Conservation (phyloP, 176 grass and related monocot genomes). For the Triticum urartu region DNA sequence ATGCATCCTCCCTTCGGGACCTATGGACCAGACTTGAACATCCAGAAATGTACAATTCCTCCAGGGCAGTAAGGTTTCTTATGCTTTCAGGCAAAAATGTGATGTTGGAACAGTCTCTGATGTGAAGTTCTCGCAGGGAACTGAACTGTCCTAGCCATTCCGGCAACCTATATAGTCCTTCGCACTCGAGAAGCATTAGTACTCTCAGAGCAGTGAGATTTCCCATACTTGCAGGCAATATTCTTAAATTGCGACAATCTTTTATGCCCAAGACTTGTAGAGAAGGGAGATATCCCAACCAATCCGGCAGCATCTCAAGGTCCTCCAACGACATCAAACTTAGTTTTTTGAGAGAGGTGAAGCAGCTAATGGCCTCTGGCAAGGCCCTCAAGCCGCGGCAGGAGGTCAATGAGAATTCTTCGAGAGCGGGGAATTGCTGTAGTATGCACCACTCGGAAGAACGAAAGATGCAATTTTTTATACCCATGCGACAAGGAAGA, state of each 20-base stretch:
- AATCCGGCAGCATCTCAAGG: neutral
- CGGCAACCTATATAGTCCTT: neutral
- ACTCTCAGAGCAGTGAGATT: neutral
- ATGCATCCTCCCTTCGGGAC: neutral
- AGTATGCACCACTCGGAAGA: neutral
- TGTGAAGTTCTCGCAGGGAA: neutral
- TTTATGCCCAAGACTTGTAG: neutral
- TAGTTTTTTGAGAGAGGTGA: neutral
- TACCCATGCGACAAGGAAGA: neutral
- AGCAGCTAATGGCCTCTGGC: too few species aligned
- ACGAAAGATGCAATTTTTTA: neutral
- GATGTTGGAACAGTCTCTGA: neutral
- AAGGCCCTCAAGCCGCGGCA: too few species aligned
- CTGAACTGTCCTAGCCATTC: neutral
- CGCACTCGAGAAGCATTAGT: neutral
- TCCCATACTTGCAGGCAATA: neutral
- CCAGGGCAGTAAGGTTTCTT: neutral
- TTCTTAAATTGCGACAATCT: neutral
- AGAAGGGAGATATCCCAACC: neutral
- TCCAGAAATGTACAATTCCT: accelerated
- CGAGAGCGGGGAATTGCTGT: neutral
- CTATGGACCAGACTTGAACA: neutral
- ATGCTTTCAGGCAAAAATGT: constrained; percentile 9
- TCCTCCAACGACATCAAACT: accelerated
- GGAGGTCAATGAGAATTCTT: accelerated